Conservation (phyloP, 2,329 filamentous ascomycete genomes). For the Dothistroma septosporum region DNA sequence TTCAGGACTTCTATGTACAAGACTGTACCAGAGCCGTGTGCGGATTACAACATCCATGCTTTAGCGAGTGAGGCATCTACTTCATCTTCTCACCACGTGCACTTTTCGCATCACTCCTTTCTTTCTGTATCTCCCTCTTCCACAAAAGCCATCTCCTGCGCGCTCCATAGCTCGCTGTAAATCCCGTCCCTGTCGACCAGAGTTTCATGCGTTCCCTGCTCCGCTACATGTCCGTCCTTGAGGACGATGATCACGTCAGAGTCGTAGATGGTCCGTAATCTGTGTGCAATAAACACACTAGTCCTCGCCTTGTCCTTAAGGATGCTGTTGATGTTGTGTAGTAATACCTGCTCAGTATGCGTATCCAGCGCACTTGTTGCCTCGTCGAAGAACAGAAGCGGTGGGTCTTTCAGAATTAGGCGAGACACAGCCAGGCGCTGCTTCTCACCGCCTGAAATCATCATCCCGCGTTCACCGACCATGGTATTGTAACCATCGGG, state of each 20-base stretch:
- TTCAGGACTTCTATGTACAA: too few species aligned
- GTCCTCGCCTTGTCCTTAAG: slow-evolving; percentile 82
- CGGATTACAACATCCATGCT: too few species aligned
- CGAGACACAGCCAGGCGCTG: slow-evolving; percentile 82
- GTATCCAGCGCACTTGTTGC: slow-evolving; percentile 90
- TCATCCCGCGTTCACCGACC: slow-evolving; percentile 90
- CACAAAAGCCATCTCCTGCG: slow-evolving; percentile 38
- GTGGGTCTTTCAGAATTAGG: slow-evolving; percentile 82
- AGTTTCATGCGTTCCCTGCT: slow-evolving; percentile 81
- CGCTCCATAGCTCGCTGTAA: slow-evolving; percentile 85
- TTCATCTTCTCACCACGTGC: too few species aligned
- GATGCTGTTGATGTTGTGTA: slow-evolving; percentile 90
- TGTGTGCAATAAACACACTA: slow-evolving; percentile 91
- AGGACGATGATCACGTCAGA: slow-evolving; percentile 88
- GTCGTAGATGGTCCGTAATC: slow-evolving; percentile 88
- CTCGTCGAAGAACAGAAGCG: slow-evolving; percentile 90
- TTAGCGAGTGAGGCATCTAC: too few species aligned
- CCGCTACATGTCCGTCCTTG: slow-evolving; percentile 76
- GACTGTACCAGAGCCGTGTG: too few species aligned
- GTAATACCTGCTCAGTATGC: slow-evolving; percentile 83
- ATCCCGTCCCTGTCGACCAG: slow-evolving; percentile 74
- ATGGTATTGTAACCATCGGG: slow-evolving; percentile 82
- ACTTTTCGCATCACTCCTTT: not conserved
- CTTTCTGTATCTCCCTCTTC: slow-evolving; percentile 28
- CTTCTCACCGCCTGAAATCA: slow-evolving; percentile 93